Evolutionary conservation across 2,329 filamentous ascomycete genomes (phyloP).

Genomic region (Trematosphaeria pertusa): DNA sequence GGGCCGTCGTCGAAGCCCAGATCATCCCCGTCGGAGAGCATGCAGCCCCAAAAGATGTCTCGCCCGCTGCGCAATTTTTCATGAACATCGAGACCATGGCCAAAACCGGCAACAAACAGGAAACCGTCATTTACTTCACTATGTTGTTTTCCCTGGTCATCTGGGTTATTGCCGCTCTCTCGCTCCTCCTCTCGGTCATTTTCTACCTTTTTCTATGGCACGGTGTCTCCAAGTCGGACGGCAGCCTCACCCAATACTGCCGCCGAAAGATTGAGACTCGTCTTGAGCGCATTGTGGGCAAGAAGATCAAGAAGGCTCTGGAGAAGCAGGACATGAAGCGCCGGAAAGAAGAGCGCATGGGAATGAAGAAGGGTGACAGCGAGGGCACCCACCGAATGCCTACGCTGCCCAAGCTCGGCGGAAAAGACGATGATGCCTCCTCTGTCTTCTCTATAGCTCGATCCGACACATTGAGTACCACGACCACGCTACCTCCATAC

Average conservation of each 20-base stretch:
- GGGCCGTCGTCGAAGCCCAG: slow-evolving; percentile 79
- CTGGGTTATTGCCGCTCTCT: slow-evolving; percentile 82
- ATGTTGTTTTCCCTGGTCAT: slow-evolving; percentile 93
- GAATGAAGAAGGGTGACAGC: slow-evolving; percentile 55
- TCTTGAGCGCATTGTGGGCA: slow-evolving; percentile 81
- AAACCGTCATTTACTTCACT: slow-evolving; percentile 82
- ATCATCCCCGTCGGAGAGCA: slow-evolving; percentile 68
- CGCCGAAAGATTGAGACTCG: slow-evolving; percentile 88
- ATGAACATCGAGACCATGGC: slow-evolving; percentile 79
- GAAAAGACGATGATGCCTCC: slow-evolving; percentile 50
- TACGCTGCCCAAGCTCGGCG: slow-evolving; percentile 51
- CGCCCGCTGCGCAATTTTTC: slow-evolving; percentile 77
- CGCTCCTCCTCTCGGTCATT: slow-evolving; percentile 73
- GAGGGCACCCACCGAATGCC: slow-evolving; percentile 36
- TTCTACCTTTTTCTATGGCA: slow-evolving; percentile 93
- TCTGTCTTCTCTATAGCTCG: slow-evolving; percentile 44
- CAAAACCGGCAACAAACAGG: slow-evolving; percentile 71
- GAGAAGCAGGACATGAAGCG: slow-evolving; percentile 71
- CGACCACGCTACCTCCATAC: slow-evolving; percentile 54
- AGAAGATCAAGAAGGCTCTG: slow-evolving; percentile 87
- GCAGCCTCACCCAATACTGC: slow-evolving; percentile 83
- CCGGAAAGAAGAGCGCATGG: slow-evolving; percentile 50
- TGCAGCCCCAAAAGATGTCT: slow-evolving; percentile 63
- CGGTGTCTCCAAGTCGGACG: slow-evolving; percentile 84
- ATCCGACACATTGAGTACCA: slow-evolving; percentile 40